A percentile compares a stretch with the other conserved stretches of the same genome.
Conservation (phyloP, 352 stramenopile species). For the Pythium coloratum region DNA sequence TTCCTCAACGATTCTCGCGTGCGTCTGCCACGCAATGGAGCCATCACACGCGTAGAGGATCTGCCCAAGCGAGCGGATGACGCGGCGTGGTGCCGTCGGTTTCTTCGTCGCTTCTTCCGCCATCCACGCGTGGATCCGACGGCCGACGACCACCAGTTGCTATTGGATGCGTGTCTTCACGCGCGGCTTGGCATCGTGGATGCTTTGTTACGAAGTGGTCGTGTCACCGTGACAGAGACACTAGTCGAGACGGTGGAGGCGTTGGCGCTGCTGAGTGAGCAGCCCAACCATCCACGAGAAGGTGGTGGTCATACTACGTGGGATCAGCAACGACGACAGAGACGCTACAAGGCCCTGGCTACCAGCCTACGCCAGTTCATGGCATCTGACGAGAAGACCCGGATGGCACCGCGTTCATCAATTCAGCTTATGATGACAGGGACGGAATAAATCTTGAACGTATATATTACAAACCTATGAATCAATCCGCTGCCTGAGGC, state of each 20-base stretch:
- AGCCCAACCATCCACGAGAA: background rate
- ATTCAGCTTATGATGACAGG: background rate
- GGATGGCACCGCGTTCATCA: background rate
- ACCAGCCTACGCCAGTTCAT: background rate
- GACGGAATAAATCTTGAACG: background rate
- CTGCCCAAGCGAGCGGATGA: conserved; percentile 20
- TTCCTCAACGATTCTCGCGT: conserved; percentile 19
- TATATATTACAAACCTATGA: conserved; percentile 14
- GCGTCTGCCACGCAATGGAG: background rate
- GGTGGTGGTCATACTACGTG: background rate
- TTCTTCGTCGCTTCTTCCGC: conserved; percentile 23
- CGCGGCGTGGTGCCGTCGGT: conserved; percentile 15
- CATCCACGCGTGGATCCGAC: conserved; percentile 19
- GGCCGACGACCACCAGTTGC: conserved; percentile 19
- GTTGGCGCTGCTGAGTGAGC: background rate
- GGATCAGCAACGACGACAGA: background rate
- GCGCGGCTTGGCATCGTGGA: conserved; percentile 13
- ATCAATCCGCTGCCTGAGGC: background rate
- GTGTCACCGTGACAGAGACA: conserved; percentile 3
- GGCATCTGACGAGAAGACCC: background rate
- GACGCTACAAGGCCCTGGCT: background rate
- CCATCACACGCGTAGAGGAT: conserved; percentile 10
- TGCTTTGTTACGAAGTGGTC: conserved; percentile 15
- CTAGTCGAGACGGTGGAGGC: conserved; percentile 7
- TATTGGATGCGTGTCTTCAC: conserved; percentile 17